A percentile compares a stretch with the other conserved stretches of the same genome.
These are phyloP conservation scores for Aureobasidium leucospermi DNA, from an alignment of 2,329 filamentous ascomycete genomes.

Conservation along the genomic window DNA sequence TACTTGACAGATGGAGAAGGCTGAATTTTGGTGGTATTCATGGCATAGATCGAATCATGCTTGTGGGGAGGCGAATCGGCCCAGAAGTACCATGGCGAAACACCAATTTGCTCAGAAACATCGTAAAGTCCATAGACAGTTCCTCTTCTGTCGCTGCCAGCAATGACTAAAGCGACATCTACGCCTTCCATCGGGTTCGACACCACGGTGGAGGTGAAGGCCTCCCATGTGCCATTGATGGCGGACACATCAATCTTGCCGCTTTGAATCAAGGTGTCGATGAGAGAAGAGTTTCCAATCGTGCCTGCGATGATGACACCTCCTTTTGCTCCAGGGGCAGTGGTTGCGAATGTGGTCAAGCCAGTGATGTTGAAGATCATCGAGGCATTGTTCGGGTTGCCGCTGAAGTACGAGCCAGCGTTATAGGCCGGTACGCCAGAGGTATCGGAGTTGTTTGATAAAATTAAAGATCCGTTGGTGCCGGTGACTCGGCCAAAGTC, in stretches of 20 bases:
- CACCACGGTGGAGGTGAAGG: slow-evolving; percentile 55
- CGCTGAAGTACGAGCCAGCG: slow-evolving; percentile 23
- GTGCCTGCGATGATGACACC: slow-evolving; percentile 61
- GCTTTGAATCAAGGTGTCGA: slow-evolving; percentile 50
- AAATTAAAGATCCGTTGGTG: slow-evolving; percentile 48
- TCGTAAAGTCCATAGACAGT: slow-evolving; percentile 66
- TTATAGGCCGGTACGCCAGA: slow-evolving; percentile 26
- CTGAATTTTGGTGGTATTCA: slow-evolving; percentile 49
- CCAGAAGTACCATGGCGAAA: slow-evolving; percentile 64
- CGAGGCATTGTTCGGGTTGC: slow-evolving; percentile 36
- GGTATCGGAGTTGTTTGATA: slow-evolving; percentile 30
- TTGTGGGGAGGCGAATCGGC: slow-evolving; percentile 52
- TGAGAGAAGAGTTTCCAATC: slow-evolving; percentile 55
- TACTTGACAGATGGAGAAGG: slow-evolving; percentile 58
- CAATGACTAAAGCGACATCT: slow-evolving; percentile 56
- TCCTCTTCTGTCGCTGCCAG: slow-evolving; percentile 57
- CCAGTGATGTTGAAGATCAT: slow-evolving; percentile 37
- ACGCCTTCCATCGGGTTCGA: slow-evolving; percentile 50
- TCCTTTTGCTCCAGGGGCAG: slow-evolving; percentile 17
- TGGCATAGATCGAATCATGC: slow-evolving; percentile 48
- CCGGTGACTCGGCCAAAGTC: slow-evolving; percentile 68
- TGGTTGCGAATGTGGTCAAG: slow-evolving; percentile 30
- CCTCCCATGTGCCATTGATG: slow-evolving; percentile 61
- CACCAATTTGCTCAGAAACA: slow-evolving; percentile 65
- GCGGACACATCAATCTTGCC: slow-evolving; percentile 51